phyloP scores from a whole-genome alignment of 257 asterid genomes.

The Solanum pinnatisectum region DNA sequence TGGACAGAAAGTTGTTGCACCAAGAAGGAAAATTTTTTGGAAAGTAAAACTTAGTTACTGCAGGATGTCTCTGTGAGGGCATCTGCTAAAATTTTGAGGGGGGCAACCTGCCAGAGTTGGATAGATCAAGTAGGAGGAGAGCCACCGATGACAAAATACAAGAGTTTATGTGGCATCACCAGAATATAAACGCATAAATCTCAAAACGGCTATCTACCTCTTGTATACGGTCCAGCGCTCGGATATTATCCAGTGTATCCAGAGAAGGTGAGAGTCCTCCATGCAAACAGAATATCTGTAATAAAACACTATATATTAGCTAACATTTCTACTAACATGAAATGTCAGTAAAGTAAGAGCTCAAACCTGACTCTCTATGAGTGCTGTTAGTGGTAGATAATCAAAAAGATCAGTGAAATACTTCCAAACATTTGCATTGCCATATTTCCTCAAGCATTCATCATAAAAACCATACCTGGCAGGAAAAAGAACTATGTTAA shows the following conservation, averaged over 20 bases:
- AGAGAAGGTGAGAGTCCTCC: conserved; percentile 27
- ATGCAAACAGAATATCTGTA: conserved; percentile 20
- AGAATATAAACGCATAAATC: not conserved
- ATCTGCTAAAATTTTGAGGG: not conserved
- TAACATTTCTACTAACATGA: not conserved
- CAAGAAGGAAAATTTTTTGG: not conserved
- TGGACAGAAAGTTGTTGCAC: not conserved
- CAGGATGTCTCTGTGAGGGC: not conserved
- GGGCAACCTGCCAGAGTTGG: not conserved
- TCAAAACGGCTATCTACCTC: conserved; percentile 3
- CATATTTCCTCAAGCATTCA: conserved; percentile 25
- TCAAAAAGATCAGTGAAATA: conserved; percentile 22
- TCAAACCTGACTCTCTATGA: conserved; percentile 21
- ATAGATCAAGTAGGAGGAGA: not conserved
- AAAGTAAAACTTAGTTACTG: not conserved
- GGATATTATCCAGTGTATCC: conserved; percentile 19
- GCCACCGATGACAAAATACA: not conserved
- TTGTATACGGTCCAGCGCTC: conserved; percentile 20
- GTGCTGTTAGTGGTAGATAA: conserved; percentile 21
- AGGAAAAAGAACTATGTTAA: not conserved
- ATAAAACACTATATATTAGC: not conserved
- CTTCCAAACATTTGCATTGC: conserved; percentile 24
- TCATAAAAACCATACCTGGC: conserved; percentile 24
- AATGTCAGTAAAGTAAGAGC: not conserved
- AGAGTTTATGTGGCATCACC: not conserved